Conservation (phyloP, 495 filamentous ascomycete species). For the Trichoderma parareesei region DNA sequence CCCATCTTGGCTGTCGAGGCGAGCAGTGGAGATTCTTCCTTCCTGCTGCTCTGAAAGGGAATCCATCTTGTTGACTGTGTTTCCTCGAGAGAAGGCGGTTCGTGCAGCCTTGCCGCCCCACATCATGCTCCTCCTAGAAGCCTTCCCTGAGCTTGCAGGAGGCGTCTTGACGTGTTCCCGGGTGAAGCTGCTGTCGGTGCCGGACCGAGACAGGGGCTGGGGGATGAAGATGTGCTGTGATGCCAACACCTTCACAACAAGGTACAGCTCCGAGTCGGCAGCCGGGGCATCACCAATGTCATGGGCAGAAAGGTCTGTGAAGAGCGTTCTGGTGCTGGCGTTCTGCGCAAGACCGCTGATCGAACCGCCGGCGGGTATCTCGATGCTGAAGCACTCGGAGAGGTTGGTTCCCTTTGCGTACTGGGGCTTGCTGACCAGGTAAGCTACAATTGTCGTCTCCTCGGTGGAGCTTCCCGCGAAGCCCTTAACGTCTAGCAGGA, state of each 20-base stretch:
- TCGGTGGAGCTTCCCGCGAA: conserved; percentile 65
- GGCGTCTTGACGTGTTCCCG: conserved; percentile 28
- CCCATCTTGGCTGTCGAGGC: conserved; percentile 35
- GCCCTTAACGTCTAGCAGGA: conserved; percentile 74
- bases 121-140: conserved; percentile 75
- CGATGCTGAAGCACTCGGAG: conserved; percentile 75
- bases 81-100: conserved; percentile 37
- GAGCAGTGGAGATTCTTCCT: conserved; percentile 25
- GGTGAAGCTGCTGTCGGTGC: conserved; percentile 29
- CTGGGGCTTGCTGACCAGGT: conserved; percentile 62
- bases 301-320: conserved; percentile 69
- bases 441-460: conserved; percentile 67
- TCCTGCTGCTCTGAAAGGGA: conserved; percentile 40
- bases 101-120: conserved; percentile 55
- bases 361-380: conserved; percentile 65
- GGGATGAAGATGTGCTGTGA: conserved; percentile 43
- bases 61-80: conserved; percentile 34
- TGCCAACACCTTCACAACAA: conserved; percentile 75
- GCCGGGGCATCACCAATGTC: conserved; percentile 76
- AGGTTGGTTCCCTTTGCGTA: conserved; percentile 55
- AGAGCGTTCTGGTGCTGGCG: conserved; percentile 71
- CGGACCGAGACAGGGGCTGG: conserved; percentile 40
- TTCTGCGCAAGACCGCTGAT: conserved; percentile 50
- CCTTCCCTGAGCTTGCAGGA: conserved; percentile 36
- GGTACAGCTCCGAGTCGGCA: conserved; percentile 59